Conservation (phyloP, 805 yeast genomes). For the Zygosaccharomyces bailii region DNA sequence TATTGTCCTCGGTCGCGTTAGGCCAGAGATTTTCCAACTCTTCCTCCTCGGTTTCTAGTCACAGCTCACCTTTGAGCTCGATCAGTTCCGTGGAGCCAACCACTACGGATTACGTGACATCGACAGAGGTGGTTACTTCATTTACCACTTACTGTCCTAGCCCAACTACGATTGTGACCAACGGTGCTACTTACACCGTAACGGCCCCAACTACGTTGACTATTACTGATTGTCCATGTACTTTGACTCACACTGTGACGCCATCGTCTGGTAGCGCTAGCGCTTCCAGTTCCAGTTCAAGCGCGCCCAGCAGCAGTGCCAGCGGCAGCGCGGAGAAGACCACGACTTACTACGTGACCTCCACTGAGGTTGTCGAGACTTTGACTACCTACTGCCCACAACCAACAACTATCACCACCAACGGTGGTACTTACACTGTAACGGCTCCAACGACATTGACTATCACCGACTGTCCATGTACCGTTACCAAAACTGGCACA, state of each 20-base stretch:
- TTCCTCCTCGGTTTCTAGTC: not conserved
- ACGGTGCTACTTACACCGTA: constrained; percentile 69
- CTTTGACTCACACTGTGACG: constrained; percentile 33
- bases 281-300: too few species aligned
- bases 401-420: constrained; percentile 62
- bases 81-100: not conserved
- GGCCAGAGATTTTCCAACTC: constrained; percentile 10
- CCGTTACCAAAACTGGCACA: constrained; percentile 36
- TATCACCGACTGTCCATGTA: constrained; percentile 85
- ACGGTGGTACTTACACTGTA: constrained; percentile 69
- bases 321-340: not conserved
- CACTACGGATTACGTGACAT: not conserved
- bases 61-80: not conserved
- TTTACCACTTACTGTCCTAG: constrained; percentile 81
- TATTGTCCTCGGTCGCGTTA: constrained; percentile 14
- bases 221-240: constrained; percentile 85
- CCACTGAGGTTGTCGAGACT: constrained; percentile 53
- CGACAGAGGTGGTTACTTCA: constrained; percentile 54
- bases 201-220: constrained; percentile 79
- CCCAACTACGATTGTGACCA: constrained; percentile 62
- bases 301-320: not conserved
- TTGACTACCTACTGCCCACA: constrained; percentile 81
- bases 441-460: constrained; percentile 79
- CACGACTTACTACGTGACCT: constrained; percentile 28
- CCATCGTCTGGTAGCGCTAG: too few species aligned